Conservation (phyloP, 2,329 filamentous ascomycete species). For the Aspergillus felis region DNA sequence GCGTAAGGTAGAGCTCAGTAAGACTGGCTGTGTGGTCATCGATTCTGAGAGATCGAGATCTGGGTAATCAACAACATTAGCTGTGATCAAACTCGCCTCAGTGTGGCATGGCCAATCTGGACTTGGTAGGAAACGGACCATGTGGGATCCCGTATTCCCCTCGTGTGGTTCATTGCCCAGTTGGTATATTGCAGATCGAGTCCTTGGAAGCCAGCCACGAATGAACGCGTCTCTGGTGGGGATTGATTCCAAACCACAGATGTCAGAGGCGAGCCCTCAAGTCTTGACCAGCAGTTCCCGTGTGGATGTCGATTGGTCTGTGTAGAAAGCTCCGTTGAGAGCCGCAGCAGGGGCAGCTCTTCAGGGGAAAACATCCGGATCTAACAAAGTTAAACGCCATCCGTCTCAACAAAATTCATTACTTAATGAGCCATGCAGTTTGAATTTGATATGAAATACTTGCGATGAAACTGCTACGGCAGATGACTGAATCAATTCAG, state of each 20-base stretch:
- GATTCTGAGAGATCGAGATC: neutral
- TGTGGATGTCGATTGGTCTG: neutral
- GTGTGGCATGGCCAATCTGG: neutral
- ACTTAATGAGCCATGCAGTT: too few relatives aligned
- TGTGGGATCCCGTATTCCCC: neutral
- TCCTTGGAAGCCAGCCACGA: neutral
- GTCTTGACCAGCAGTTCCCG: neutral
- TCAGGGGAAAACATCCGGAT: neutral
- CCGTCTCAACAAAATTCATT: too few relatives aligned
- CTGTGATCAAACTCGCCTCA: neutral
- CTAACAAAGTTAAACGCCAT: neutral
- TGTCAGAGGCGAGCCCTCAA: neutral
- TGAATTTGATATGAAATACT: neutral
- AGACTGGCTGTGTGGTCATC: neutral
- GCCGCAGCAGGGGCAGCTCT: neutral
- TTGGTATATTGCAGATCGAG: neutral
- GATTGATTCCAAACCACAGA: neutral
- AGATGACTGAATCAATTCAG: neutral
- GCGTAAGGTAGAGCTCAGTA: neutral
- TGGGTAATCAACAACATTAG: neutral
- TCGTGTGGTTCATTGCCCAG: neutral
- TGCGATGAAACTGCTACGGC: neutral
- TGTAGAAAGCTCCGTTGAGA: neutral
- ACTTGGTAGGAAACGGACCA: neutral
- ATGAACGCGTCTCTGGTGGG: neutral